These are phyloP conservation scores for Neurospora sp. DNA, from an alignment of 495 filamentous ascomycete species.

Conservation along the genomic window DNA sequence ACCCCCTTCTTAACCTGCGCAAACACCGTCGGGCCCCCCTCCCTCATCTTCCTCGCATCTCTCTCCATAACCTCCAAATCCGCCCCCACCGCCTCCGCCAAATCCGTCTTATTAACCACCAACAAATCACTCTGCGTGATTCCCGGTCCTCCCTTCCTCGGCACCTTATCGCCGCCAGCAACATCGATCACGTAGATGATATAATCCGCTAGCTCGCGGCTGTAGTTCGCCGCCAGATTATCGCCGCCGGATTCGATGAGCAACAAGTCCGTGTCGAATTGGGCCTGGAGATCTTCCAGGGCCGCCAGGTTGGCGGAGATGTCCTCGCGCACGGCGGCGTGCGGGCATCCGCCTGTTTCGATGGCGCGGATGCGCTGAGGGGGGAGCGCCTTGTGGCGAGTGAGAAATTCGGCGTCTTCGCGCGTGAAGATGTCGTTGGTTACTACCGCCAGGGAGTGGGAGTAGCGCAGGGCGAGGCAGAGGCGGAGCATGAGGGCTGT, in stretches of 20 bases:
- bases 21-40: slow-evolving; percentile 94
- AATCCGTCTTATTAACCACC: slow-evolving; percentile 92
- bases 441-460: slow-evolving; percentile 83
- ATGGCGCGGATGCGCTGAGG: slow-evolving; percentile 81
- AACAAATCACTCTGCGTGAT: slow-evolving; percentile 92
- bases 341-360: slow-evolving; percentile 94
- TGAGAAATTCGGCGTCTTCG: slow-evolving; percentile 96
- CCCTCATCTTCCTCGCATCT: slow-evolving; percentile 87
- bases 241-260: slow-evolving; percentile 94
- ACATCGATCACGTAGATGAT: slow-evolving; percentile 99
- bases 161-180: slow-evolving; percentile 92
- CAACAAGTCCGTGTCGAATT: slow-evolving; percentile 64
- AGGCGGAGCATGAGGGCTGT: slow-evolving; percentile 91
- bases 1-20: slow-evolving; percentile 91
- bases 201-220: slow-evolving; percentile 84
- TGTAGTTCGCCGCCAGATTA: slow-evolving; percentile 95
- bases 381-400: slow-evolving; percentile 71
- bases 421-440: slow-evolving; percentile 99
- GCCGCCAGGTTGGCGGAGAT: slow-evolving; percentile 88
- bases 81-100: slow-evolving; percentile 84
- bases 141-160: slow-evolving; percentile 89
- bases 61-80: slow-evolving; percentile 92
- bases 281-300: slow-evolving; percentile 71
- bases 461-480: slow-evolving; percentile 64
- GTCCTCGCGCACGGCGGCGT: slow-evolving; percentile 96